Conservation (phyloP, 106 monocot species). For the Narthecium ossifragum region DNA sequence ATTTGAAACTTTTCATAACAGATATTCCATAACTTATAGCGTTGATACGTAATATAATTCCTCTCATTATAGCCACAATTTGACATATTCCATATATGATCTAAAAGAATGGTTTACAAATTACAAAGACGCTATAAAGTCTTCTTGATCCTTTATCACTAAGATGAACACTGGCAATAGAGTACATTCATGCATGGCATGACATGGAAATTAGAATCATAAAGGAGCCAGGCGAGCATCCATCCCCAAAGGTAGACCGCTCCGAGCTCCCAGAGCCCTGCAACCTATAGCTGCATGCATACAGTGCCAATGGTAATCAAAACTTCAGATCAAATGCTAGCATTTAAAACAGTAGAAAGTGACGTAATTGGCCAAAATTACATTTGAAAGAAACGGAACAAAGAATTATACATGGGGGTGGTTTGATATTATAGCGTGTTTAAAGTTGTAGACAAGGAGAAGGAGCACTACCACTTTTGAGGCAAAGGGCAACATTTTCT, state of each 20-base stretch:
- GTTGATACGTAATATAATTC: too few species aligned
- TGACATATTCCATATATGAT: too few species aligned
- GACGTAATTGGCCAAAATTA: not conserved
- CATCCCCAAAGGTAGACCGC: conserved; percentile 49
- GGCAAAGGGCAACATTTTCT: conserved; percentile 86
- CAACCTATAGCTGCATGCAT: conserved; percentile 77
- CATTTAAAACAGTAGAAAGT: not conserved
- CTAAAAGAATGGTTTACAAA: too few species aligned
- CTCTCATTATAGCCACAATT: too few species aligned
- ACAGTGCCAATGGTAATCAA: not conserved
- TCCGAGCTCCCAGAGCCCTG: conserved; percentile 73
- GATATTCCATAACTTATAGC: too few species aligned
- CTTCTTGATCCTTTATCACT: too few species aligned
- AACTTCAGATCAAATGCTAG: not conserved
- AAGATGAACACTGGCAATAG: too few species aligned
- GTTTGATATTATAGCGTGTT: not conserved
- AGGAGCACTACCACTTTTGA: conserved; percentile 63
- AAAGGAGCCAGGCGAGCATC: conserved; percentile 55
- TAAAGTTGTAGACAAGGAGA: not conserved
- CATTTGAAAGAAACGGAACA: not conserved
- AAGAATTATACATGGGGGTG: not conserved
- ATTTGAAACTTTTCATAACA: too few species aligned
- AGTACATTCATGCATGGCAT: too few species aligned
- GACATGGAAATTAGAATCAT: conserved; percentile 24
- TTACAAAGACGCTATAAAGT: too few species aligned